These are phyloP conservation scores for Dinochytrium kinnereticum DNA, from an alignment of 371 early-diverging fungal species.

Conservation along the genomic window DNA sequence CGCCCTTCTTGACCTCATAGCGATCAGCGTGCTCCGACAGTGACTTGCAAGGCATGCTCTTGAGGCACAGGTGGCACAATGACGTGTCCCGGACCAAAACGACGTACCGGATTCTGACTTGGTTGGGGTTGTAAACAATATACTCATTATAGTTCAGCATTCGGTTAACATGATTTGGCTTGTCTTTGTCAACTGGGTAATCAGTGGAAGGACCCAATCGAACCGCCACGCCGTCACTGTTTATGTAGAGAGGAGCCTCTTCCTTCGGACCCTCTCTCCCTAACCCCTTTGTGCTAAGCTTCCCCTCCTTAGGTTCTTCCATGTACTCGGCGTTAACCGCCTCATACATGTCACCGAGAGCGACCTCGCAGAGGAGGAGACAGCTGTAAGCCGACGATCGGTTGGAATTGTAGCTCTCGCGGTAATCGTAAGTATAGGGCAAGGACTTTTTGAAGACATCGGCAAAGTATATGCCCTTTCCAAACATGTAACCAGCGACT, in stretches of 20 bases:
- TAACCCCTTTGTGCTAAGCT: conserved; percentile 51
- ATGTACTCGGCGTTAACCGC: conserved; percentile 34
- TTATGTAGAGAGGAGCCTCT: conserved; percentile 35
- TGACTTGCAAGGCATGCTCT: conserved; percentile 22
- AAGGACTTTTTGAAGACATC: conserved; percentile 61
- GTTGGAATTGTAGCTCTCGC: conserved; percentile 1
- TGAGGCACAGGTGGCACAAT: conserved; percentile 53
- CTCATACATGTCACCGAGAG: conserved; percentile 55
- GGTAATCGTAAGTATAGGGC: conserved; percentile 42
- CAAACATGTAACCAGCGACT: conserved; percentile 60
- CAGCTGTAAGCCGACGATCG: conserved; percentile 31
- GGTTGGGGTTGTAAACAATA: conserved; percentile 59
- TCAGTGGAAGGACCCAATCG: conserved; percentile 53
- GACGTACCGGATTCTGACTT: conserved; percentile 56
- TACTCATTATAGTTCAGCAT: conserved; percentile 61
- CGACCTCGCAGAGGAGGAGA: conserved; percentile 65
- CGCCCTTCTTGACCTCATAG: neutral
- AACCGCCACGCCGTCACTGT: conserved; percentile 48
- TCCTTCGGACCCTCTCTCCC: conserved; percentile 55
- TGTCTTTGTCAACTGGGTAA: conserved; percentile 19
- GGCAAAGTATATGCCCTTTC: conserved; percentile 64
- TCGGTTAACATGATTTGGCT: conserved; percentile 1
- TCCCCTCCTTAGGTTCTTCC: conserved; percentile 32
- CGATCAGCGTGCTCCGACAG: conserved; percentile 32
- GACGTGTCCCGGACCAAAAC: conserved; percentile 52